Evolutionary conservation across 2,329 filamentous ascomycete species (phyloP), one percentile per base, ranked within the genome.

Genomic region (Metarhizium humberi): DNA sequence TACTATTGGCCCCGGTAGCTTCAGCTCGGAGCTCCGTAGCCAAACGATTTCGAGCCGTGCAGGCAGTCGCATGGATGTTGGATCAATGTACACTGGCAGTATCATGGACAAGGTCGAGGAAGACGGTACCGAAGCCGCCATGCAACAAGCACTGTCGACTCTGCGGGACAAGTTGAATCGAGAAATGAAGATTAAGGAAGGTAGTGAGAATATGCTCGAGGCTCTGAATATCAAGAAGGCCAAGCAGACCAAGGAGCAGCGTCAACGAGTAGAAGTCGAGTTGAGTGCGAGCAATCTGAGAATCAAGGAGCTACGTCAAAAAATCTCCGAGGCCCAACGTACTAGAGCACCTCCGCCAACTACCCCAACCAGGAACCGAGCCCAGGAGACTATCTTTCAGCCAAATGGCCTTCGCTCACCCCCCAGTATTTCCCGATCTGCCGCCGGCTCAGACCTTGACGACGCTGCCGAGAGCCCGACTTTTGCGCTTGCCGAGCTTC

Each of bases 131-230:
- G 62, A 75, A 62, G 59, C 68, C 16, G 79, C 78, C 10, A 79
- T 84, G 14, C 90, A 95, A 68, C 85, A 90, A 70, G 81, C 84
- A 45, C 84, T 96, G 64, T 81, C 85, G 25, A 78, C 82, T 52
- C 79, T 96, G 59, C 86, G 87, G 65, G 92, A 96, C 63, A 83
- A 87, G 66, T 86, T 99, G 60, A 92, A 91, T 62, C 92, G 95
- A 65, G 95, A 99, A 74, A 86, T 92, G 74, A 97, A 97, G 77
- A 97, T 99, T 68, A 96, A 95, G 71, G 88, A 92, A 64, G 94
- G 94, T 20, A 96, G 92, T 56, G 94, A 99, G 76, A 99, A 99
- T 69, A 86, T 99, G 82, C 78, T 99, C 43, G 94, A 99, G 74
- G 94, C 94, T 13, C 75, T 99, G 61, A 90, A 96, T 69, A 82